Evolutionary conservation across 1,284 basidiomycete genomes (phyloP).

Genomic region (Leccinum colubrinum): DNA sequence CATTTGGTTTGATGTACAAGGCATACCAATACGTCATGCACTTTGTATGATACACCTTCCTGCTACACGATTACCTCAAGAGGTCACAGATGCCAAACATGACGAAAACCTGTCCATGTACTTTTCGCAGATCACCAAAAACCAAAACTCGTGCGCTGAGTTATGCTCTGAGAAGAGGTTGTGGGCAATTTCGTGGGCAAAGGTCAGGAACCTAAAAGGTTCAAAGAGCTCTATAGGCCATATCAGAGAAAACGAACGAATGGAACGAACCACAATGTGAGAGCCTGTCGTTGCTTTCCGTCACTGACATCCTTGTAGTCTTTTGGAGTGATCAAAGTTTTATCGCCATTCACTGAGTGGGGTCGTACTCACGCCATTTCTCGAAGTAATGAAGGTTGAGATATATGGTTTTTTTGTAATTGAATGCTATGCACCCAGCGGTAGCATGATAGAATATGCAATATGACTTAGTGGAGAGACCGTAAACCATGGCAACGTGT

Average conservation of each 20-base stretch:
- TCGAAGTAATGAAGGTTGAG: constrained; percentile 86
- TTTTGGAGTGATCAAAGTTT: constrained; percentile 25
- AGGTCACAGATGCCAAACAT: neutral
- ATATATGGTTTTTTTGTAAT: constrained; percentile 85
- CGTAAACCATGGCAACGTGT: constrained; percentile 54
- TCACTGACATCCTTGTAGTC: constrained; percentile 66
- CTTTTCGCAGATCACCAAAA: neutral
- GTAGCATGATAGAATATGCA: constrained; percentile 81
- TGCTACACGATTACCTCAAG: neutral
- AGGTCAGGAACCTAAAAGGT: neutral
- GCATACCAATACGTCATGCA: too few species aligned
- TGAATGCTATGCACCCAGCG: constrained; percentile 91
- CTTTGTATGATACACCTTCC: too few species aligned
- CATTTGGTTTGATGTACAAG: too few species aligned
- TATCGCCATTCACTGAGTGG: neutral
- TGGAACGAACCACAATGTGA: constrained; percentile 67
- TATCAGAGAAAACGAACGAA: neutral
- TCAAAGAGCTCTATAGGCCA: neutral
- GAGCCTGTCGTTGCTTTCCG: constrained; percentile 60
- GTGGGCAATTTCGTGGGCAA: neutral
- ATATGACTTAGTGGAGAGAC: constrained; percentile 61
- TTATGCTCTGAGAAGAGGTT: neutral
- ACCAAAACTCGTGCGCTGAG: neutral
- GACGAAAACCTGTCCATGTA: neutral
- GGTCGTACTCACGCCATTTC: constrained; percentile 58